Percentiles rank a stretch among this genome's conserved stretches.
Conservation (phyloP, 352 stramenopile genomes). For the Globisporangium yorkense region DNA sequence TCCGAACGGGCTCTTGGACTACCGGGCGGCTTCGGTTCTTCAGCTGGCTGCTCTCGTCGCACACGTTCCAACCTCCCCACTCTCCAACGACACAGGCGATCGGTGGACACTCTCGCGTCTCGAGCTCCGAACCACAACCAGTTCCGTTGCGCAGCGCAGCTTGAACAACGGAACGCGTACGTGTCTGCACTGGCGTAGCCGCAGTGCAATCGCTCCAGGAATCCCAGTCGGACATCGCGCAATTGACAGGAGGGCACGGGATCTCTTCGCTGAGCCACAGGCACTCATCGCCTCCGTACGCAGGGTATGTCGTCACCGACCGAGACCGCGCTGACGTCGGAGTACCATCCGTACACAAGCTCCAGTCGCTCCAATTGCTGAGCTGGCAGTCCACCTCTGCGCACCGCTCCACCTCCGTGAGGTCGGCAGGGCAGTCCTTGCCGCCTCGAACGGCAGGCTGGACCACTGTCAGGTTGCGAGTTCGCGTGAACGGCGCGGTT, state of each 20-base stretch:
- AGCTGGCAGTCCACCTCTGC: conserved; percentile 29
- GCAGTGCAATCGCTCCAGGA: conserved; percentile 41
- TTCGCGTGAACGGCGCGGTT: conserved; percentile 30
- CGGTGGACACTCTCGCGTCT: conserved; percentile 29
- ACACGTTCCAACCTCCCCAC: conserved; percentile 25
- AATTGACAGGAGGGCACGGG: conserved; percentile 45
- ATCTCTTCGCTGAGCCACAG: conserved; percentile 20
- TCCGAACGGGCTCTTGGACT: conserved; percentile 20
- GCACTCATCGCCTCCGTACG: conserved; percentile 27
- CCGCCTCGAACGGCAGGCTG: conserved; percentile 34
- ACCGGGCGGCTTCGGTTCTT: conserved; percentile 22
- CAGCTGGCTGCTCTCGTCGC: conserved; percentile 18
- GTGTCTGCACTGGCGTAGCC: conserved; percentile 35
- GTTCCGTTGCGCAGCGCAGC: conserved; percentile 28
- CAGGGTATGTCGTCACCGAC: conserved; percentile 12
- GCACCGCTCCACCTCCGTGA: conserved; percentile 31
- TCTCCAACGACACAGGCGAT: conserved; percentile 37
- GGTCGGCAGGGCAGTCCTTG: conserved; percentile 24
- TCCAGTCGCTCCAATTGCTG: conserved; percentile 34
- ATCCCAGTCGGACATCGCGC: conserved; percentile 26
- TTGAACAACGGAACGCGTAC: conserved; percentile 30
- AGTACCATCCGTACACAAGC: conserved; percentile 20
- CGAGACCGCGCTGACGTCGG: conserved; percentile 24
- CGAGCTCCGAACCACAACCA: conserved; percentile 18
- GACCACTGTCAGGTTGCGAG: conserved; percentile 26